These are phyloP conservation scores for Penicillium egyptiacum DNA, from an alignment of 495 filamentous ascomycete species.

Conservation along the genomic window DNA sequence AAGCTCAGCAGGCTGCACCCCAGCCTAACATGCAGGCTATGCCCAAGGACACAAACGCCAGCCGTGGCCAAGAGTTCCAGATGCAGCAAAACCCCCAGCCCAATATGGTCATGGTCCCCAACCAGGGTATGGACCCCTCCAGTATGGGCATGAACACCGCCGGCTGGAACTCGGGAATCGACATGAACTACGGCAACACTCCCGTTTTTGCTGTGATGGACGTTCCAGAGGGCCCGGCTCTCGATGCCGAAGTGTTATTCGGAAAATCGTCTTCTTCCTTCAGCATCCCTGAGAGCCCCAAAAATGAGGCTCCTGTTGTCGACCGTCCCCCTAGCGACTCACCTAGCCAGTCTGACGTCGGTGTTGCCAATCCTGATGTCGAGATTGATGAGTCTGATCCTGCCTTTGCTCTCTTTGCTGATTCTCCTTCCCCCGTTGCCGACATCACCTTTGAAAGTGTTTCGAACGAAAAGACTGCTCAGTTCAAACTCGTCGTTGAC, in stretches of 20 bases:
- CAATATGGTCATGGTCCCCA: conserved; percentile 73
- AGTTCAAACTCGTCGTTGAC: conserved; percentile 64
- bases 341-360: conserved; percentile 30
- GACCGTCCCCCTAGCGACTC: conserved; percentile 40
- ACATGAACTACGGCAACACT: conserved; percentile 63
- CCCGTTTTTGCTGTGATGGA: conserved; percentile 79
- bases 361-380: conserved; percentile 44
- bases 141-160: conserved; percentile 56
- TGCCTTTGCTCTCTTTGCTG: conserved; percentile 56
- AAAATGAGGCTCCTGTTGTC: conserved; percentile 53
- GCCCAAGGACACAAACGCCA: conserved; percentile 65
- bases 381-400: conserved; percentile 62
- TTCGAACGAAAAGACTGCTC: conserved; percentile 56
- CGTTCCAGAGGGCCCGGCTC: conserved; percentile 66
- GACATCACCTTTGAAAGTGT: conserved; percentile 54
- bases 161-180: conserved; percentile 55
- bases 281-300: conserved; percentile 38
- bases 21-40: conserved; percentile 17
- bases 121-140: conserved; percentile 66
- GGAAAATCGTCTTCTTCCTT: conserved; percentile 63
- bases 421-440: conserved; percentile 42
- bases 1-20: conserved; percentile 27
- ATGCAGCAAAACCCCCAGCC: conserved; percentile 61
- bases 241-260: conserved; percentile 61
- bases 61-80: conserved; percentile 53